Evolutionary conservation across 352 stramenopile species (phyloP).

Genomic region (Achlya hypogyna): DNA sequence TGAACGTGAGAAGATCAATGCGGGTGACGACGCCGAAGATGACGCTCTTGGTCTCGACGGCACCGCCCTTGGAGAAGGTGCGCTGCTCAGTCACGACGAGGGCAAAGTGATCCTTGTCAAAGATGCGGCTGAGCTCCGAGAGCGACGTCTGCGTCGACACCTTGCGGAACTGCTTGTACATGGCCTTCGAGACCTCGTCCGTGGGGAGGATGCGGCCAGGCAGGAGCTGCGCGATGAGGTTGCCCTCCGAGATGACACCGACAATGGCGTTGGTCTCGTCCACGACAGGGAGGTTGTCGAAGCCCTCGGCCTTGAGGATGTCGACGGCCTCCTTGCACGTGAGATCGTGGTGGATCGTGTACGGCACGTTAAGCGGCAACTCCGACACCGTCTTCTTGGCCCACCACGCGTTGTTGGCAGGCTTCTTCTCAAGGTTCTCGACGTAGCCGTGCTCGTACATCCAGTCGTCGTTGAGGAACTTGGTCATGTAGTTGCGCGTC

Average conservation of each 20-base stretch:
- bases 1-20: constrained; percentile 95
- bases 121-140: constrained; percentile 87
- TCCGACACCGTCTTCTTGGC: constrained; percentile 87
- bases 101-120: constrained; percentile 94
- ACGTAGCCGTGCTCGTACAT: constrained; percentile 84
- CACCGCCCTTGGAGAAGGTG: constrained; percentile 73
- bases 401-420: constrained; percentile 89
- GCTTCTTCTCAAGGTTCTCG: constrained; percentile 61
- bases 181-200: constrained; percentile 83
- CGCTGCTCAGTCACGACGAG: constrained; percentile 91
- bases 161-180: constrained; percentile 96
- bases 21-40: constrained; percentile 94
- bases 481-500: constrained; percentile 98
- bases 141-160: constrained; percentile 86
- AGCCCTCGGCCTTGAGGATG: constrained; percentile 89
- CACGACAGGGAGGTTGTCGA: constrained; percentile 72
- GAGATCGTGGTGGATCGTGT: constrained; percentile 86
- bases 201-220: constrained; percentile 78
- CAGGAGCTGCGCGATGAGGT: constrained; percentile 90
- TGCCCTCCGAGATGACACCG: constrained; percentile 94
- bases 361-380: constrained; percentile 78
- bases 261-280: constrained; percentile 84
- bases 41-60: constrained; percentile 69
- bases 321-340: constrained; percentile 92
- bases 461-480: constrained; percentile 95